Base-by-base conservation (phyloP, 2,329 filamentous ascomycete species). In the Trichoderma sp. region DNA sequence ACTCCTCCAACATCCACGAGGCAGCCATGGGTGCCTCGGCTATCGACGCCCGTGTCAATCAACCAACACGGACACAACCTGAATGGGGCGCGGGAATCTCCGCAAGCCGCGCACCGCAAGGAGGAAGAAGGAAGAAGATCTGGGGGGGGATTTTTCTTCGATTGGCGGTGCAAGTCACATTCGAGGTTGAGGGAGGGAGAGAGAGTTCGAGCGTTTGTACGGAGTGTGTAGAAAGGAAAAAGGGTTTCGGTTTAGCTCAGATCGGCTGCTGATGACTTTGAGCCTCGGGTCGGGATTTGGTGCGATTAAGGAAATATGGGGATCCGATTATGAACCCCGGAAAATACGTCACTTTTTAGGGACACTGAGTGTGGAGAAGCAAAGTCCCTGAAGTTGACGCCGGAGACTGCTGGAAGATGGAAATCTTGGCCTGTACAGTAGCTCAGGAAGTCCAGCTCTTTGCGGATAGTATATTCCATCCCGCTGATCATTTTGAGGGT, bases 21-120 rank as follows among this genome's bases (percentile, higher is more conserved):
- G 64, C 50, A 32, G 71, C 60, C 71, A 73, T 73, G 19, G 37
- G 56, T 72, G 68, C 63, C 68, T 70, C 61, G 57, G 68, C 63
- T 68, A 64, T 69, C 53, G 61, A 45, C 48, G 59, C 45, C 25
- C 39, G 34, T 63, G 32, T 39, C 32, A 27, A 25, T 35, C 27
- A 32, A 29, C 35, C 32, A 34, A 27, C 29, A 32, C 42, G 42
- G 19, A 48, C 42, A 22, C 42, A 22, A 48, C 10, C 19, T 22
- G n/a, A n/a, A 22, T n/a, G n/a, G 42, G 48, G 45, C 29, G 32
- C 35, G 45, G 37, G 22, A 19, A 13, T 53, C 59, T 53, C 25
- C 12, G 22, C 34, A 19, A 53, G 45, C 32, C 15, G 45, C 25
- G 48, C 45, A 32, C 19, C 25, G 19, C 19, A 57, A 12, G 37